phyloP scores from a whole-genome alignment of 2,329 filamentous ascomycete species.

The Orbilia blumenaviensis region DNA sequence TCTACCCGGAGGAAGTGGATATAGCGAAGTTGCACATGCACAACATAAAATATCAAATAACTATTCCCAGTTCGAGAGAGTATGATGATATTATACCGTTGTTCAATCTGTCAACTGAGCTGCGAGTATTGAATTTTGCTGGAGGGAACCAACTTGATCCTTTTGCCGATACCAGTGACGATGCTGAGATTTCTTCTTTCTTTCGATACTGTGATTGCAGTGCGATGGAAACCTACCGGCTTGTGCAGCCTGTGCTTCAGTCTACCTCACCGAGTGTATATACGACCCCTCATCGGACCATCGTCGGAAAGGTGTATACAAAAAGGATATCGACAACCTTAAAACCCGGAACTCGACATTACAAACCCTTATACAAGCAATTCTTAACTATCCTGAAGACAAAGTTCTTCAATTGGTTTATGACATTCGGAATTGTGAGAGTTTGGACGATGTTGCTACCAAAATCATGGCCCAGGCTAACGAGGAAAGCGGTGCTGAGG shows the following conservation, averaged over 20 bases:
- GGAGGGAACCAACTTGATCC: not conserved
- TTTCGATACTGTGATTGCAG: constrained; percentile 56
- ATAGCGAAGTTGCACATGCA: not conserved
- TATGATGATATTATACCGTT: not conserved
- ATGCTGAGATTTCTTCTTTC: constrained; percentile 13
- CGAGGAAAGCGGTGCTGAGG: constrained; percentile 62
- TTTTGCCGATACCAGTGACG: not conserved
- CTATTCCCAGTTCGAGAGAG: not conserved
- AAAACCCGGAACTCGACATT: constrained; percentile 88
- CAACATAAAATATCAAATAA: constrained; percentile 12
- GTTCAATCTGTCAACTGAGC: not conserved
- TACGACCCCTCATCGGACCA: constrained; percentile 98
- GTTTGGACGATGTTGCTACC: constrained; percentile 71
- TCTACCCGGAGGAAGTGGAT: constrained; percentile 3
- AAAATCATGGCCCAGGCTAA: constrained; percentile 68
- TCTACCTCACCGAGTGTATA: constrained; percentile 88
- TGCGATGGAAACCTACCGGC: constrained; percentile 91
- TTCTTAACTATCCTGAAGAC: constrained; percentile 83
- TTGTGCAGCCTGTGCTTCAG: constrained; percentile 93
- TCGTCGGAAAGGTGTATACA: constrained; percentile 94
- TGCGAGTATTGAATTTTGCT: not conserved
- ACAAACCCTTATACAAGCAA: constrained; percentile 90
- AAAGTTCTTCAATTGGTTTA: constrained; percentile 82
- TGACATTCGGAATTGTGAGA: constrained; percentile 87
- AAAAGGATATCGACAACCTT: constrained; percentile 87